phyloP scores from a whole-genome alignment of 306 rosid genomes.

The Vigna unguiculata region DNA sequence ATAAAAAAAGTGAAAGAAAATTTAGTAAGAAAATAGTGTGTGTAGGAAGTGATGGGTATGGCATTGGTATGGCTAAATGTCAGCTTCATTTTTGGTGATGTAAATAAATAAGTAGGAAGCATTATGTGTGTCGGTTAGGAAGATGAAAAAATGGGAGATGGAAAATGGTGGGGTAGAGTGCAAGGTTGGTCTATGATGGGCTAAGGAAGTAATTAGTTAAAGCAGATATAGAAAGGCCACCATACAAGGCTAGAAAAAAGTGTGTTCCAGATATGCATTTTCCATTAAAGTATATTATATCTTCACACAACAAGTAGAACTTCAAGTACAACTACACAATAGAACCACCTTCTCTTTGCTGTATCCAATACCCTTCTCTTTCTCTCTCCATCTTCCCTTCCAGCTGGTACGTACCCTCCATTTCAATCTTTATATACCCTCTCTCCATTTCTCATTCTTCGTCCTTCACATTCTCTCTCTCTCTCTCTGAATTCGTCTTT shows the following conservation, averaged over 20 bases:
- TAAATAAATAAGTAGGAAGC: conserved; percentile 5
- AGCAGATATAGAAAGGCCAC: conserved; percentile 68
- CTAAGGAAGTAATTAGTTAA: conserved; percentile 57
- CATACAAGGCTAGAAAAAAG: conserved; percentile 34
- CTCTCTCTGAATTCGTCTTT: conserved; percentile 69
- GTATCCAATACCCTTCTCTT: neutral
- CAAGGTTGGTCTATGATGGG: conserved; percentile 52
- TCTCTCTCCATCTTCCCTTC: conserved; percentile 31
- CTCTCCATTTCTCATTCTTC: conserved; percentile 44
- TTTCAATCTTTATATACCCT: conserved; percentile 65
- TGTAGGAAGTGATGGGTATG: neutral
- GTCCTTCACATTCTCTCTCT: conserved; percentile 43
- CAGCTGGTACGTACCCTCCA: conserved; percentile 56
- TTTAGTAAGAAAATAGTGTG: no score
- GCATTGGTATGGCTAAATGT: conserved; percentile 7
- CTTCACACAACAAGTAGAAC: neutral
- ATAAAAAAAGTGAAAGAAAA: no score
- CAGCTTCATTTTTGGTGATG: conserved; percentile 21
- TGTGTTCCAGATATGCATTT: conserved; percentile 42
- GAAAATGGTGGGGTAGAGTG: conserved; percentile 63
- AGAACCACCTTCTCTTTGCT: conserved; percentile 33
- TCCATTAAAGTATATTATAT: conserved; percentile 45
- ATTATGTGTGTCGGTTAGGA: conserved; percentile 1
- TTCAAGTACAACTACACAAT: neutral
- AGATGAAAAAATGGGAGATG: conserved; percentile 47